A percentile compares a stretch with the other conserved stretches of the same genome.
These are phyloP conservation scores for Luzula sylvatica DNA, from an alignment of 176 grass and related monocot species.

Conservation along the genomic window DNA sequence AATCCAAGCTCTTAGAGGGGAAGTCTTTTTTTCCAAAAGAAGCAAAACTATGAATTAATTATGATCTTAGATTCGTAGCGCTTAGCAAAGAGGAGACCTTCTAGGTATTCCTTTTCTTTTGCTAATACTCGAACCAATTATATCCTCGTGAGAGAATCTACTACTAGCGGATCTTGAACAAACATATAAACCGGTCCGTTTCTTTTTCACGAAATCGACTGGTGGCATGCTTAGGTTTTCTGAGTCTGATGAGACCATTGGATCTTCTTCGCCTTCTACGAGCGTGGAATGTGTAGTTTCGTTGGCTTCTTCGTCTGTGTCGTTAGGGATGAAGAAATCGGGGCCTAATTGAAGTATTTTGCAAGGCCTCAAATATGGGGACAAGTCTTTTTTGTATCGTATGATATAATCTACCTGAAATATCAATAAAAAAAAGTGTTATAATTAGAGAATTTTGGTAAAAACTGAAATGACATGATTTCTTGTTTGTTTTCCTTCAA, in stretches of 20 bases:
- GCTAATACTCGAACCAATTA: conserved; percentile 73
- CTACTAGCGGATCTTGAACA: conserved; percentile 66
- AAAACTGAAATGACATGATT: conserved; percentile 14
- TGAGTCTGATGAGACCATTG: conserved; percentile 71
- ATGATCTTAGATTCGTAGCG: conserved; percentile 4
- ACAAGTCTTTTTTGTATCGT: conserved; percentile 57
- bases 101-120: conserved; percentile 89
- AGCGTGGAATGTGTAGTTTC: conserved; percentile 88
- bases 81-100: conserved; percentile 91
- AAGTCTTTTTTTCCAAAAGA: conserved; percentile 37
- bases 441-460: background rate
- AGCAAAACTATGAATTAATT: conserved; percentile 24
- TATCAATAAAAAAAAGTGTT: background rate
- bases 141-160: conserved; percentile 48
- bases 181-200: conserved; percentile 53
- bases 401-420: conserved; percentile 82
- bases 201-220: conserved; percentile 55
- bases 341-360: conserved; percentile 86
- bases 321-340: conserved; percentile 89
- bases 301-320: conserved; percentile 51
- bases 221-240: conserved; percentile 63
- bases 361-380: conserved; percentile 63
- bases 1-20: conserved; percentile 47
- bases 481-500: conserved; percentile 4
- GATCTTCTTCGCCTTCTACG: conserved; percentile 64